Percentiles rank a stretch among this genome's conserved stretches.
Evolutionary conservation across 495 filamentous ascomycete genomes (phyloP).

Genomic region (Penicillium lagena): DNA sequence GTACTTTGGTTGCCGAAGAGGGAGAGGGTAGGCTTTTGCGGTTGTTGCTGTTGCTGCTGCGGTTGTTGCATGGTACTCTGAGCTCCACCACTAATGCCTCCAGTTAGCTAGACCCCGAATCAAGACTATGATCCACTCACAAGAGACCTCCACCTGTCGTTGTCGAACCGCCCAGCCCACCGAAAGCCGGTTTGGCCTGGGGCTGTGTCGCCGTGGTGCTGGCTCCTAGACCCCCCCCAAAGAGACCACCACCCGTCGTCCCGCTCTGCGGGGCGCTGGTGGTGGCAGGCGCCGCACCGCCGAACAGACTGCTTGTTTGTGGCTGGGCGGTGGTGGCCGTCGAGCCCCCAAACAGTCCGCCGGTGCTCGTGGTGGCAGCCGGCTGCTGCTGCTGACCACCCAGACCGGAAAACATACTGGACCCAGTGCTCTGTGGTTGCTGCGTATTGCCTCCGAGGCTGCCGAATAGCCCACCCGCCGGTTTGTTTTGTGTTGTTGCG

Average conservation of each 20-base stretch:
- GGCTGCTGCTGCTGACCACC: slow-evolving; percentile 29
- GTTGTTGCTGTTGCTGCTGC: slow-evolving; percentile 30
- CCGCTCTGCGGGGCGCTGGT: slow-evolving; percentile 21
- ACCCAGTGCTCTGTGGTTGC: slow-evolving; percentile 27
- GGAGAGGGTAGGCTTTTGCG: slow-evolving; percentile 33
- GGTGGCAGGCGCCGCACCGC: slow-evolving; percentile 29
- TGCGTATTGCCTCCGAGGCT: slow-evolving; percentile 22
- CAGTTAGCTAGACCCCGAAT: too few relatives aligned
- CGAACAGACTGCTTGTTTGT: slow-evolving; percentile 39
- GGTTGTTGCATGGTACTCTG: slow-evolving; percentile 27
- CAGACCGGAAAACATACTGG: slow-evolving; percentile 34
- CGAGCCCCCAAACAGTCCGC: slow-evolving; percentile 45
- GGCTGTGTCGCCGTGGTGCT: slow-evolving; percentile 24
- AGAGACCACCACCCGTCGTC: slow-evolving; percentile 31
- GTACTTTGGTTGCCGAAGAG: slow-evolving; percentile 31
- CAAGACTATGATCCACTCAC: slow-evolving; percentile 29
- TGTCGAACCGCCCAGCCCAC: slow-evolving; percentile 20
- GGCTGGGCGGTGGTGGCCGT: slow-evolving; percentile 37
- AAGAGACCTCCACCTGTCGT: slow-evolving; percentile 37
- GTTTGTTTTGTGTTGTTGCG: slow-evolving; percentile 27
- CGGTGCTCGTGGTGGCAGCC: slow-evolving; percentile 21
- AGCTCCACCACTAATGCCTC: slow-evolving; percentile 14
- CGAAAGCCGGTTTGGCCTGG: slow-evolving; percentile 32
- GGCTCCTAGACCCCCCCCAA: slow-evolving; percentile 27
- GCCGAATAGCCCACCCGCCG: slow-evolving; percentile 45